Percentiles rank a stretch among this genome's conserved stretches.
These are phyloP conservation scores for Lotmaria passim DNA, from an alignment of 208 protist genomes.

Conservation along the genomic window DNA sequence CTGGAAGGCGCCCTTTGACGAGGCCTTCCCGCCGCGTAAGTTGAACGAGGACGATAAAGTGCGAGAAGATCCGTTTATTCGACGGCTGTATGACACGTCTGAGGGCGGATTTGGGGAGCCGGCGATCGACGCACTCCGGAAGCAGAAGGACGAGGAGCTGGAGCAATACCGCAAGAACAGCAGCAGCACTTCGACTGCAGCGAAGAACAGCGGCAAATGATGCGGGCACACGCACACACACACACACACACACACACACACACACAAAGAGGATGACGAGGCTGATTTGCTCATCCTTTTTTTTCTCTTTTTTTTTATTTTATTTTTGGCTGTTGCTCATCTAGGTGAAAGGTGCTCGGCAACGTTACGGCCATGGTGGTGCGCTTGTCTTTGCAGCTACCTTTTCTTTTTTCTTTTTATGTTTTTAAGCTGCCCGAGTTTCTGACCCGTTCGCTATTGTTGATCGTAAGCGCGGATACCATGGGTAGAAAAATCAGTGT, in stretches of 20 bases:
- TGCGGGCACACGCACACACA: neutral
- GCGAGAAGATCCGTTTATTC: slow-evolving; percentile 70
- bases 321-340: slow-evolving; percentile 7
- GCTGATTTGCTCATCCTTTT: slow-evolving; percentile 20
- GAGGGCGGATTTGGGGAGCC: slow-evolving; percentile 82
- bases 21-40: slow-evolving; percentile 60
- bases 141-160: slow-evolving; percentile 91
- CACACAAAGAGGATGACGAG: too few relatives aligned
- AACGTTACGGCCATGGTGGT: too few relatives aligned
- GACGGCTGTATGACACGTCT: slow-evolving; percentile 62
- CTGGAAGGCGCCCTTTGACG: slow-evolving; percentile 82
- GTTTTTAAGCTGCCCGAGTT: neutral
- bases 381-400: too few relatives aligned
- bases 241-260: neutral
- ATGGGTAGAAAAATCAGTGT: neutral
- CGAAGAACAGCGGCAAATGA: slow-evolving; percentile 14
- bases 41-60: slow-evolving; percentile 39
- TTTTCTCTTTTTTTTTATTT: slow-evolving; percentile 29
- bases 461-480: neutral
- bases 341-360: neutral
- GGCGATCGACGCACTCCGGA: slow-evolving; percentile 77
- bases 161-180: slow-evolving; percentile 75
- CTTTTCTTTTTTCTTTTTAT: slow-evolving; percentile 7
- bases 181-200: slow-evolving; percentile 8
- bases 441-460: neutral